phyloP scores from a whole-genome alignment of 768 basidiomycete genomes.

The Udeniomyces megalosporus region DNA sequence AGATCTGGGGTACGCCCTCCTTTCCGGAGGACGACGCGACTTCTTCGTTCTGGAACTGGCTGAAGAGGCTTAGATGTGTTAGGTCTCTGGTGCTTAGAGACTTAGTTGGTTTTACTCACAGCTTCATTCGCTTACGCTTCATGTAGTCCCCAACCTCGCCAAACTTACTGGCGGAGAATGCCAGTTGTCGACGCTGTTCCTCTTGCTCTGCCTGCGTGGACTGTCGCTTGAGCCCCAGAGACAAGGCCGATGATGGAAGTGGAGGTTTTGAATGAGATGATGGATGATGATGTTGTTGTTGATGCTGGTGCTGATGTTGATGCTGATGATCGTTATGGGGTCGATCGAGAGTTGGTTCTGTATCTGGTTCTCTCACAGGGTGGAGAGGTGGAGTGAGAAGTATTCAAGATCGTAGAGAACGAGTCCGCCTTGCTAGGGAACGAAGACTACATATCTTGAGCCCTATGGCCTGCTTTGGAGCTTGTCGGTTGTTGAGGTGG shows the following conservation, averaged over 20 bases:
- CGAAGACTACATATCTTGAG: no score
- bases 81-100: no score
- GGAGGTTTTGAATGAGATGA: no score
- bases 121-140: slow-evolving; percentile 73
- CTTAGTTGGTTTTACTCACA: slow-evolving; percentile 55
- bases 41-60: slow-evolving; percentile 29
- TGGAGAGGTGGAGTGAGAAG: no score
- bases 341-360: neutral
- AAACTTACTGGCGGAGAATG: slow-evolving; percentile 63
- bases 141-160: slow-evolving; percentile 79
- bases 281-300: no score
- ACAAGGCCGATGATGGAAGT: neutral
- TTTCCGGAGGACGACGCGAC: slow-evolving; percentile 22
- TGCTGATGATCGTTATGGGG: neutral
- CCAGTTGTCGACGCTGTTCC: neutral
- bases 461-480: no score
- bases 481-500: no score
- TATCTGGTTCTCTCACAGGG: neutral
- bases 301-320: neutral
- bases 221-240: neutral
- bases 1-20: slow-evolving; percentile 38
- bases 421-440: no score
- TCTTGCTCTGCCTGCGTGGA: neutral
- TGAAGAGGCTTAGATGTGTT: neutral
- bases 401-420: no score